phyloP scores from a whole-genome alignment of 2,329 filamentous ascomycete species.

The Orbilia javanica region DNA sequence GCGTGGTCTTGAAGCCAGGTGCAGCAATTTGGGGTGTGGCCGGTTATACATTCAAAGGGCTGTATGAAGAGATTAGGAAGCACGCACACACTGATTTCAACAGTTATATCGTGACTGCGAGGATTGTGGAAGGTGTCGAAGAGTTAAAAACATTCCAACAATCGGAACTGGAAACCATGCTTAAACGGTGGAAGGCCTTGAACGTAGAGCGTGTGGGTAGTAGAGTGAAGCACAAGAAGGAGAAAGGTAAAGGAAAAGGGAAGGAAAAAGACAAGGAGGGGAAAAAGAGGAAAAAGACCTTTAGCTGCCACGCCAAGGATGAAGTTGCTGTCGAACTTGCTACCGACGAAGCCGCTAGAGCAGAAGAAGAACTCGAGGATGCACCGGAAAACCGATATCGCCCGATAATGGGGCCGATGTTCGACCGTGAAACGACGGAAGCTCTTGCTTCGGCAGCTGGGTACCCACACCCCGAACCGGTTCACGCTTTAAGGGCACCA shows the following conservation, averaged over 20 bases:
- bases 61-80: constrained; percentile 81
- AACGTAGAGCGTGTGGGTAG: constrained; percentile 72
- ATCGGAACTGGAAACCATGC: constrained; percentile 64
- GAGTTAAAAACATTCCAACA: constrained; percentile 71
- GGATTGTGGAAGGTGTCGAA: constrained; percentile 79
- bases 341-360: constrained; percentile 32
- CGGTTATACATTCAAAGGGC: constrained; percentile 84
- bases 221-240: constrained; percentile 68
- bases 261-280: constrained; percentile 20
- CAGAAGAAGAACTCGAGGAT: constrained; percentile 47
- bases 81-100: constrained; percentile 77
- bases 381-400: constrained; percentile 49
- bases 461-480: not conserved
- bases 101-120: constrained; percentile 82
- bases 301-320: constrained; percentile 24
- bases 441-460: constrained; percentile 20
- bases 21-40: constrained; percentile 80
- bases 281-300: constrained; percentile 57
- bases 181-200: constrained; percentile 75
- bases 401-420: constrained; percentile 18
- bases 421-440: constrained; percentile 47
- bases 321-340: constrained; percentile 36
- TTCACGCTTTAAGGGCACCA: constrained; percentile 15
- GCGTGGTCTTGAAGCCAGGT: constrained; percentile 83
- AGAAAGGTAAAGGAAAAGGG: constrained; percentile 57